Conservation (phyloP, 2,329 filamentous ascomycete species). For the Alternaria metachromatica region DNA sequence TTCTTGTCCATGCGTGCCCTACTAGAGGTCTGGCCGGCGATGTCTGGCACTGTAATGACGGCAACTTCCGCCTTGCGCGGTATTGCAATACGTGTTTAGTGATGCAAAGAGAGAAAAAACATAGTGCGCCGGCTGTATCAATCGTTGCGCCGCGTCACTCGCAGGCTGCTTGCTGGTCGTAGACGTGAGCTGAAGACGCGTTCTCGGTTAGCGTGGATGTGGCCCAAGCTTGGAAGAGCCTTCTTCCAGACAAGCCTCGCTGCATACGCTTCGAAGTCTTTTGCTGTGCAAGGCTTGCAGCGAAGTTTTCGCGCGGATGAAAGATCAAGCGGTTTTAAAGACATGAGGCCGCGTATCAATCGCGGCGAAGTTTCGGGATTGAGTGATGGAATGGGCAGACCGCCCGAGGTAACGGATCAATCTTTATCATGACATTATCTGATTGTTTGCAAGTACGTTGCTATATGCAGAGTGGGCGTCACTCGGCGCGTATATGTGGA, state of each 20-base stretch:
- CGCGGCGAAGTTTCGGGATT: background rate
- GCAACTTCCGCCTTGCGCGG: background rate
- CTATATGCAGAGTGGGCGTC: background rate
- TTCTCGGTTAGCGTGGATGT: background rate
- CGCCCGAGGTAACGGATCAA: background rate
- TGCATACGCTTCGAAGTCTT: background rate
- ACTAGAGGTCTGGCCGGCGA: background rate
- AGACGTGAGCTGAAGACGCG: background rate
- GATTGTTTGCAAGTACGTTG: background rate
- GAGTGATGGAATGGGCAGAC: background rate
- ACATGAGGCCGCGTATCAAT: background rate
- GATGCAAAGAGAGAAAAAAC: background rate
- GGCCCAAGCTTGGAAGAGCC: background rate
- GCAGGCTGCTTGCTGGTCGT: background rate
- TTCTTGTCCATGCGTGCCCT: background rate
- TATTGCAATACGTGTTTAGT: background rate
- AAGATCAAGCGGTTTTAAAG: background rate
- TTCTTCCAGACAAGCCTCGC: background rate
- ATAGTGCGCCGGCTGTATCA: background rate
- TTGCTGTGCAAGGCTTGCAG: background rate
- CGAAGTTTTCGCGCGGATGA: background rate
- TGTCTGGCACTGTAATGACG: background rate
- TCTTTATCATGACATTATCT: background rate
- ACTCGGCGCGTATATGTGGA: accelerated
- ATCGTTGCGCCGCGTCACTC: background rate